phyloP scores from a whole-genome alignment of 2,329 filamentous ascomycete genomes.

The Cercospora nicotianae region DNA sequence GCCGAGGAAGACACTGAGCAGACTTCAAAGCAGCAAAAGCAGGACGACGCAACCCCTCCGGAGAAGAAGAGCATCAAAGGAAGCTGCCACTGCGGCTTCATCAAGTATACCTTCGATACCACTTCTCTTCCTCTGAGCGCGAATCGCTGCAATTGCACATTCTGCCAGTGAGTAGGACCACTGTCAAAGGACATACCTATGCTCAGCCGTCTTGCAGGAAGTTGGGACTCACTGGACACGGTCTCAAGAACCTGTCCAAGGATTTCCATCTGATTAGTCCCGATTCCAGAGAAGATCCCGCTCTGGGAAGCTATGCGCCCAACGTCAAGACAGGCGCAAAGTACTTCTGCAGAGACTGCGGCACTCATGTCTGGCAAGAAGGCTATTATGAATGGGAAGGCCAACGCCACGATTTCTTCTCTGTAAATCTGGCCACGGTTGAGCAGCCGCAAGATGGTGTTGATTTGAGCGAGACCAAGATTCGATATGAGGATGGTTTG shows the following conservation, averaged over 20 bases:
- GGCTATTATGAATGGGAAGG: conserved; percentile 14
- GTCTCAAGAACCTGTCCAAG: not conserved
- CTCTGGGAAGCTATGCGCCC: conserved; percentile 12
- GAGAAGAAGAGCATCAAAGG: conserved; percentile 15
- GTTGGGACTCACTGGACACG: not conserved
- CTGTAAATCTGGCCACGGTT: conserved; percentile 23
- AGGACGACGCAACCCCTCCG: not conserved
- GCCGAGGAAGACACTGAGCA: not conserved
- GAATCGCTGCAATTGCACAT: conserved; percentile 19
- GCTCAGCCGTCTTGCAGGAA: not conserved
- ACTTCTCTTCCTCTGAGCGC: not conserved
- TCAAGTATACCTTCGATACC: conserved; percentile 13
- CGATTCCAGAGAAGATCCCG: not conserved
- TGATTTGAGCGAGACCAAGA: conserved; percentile 19
- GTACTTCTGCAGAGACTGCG: conserved; percentile 16
- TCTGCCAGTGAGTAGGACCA: conserved; percentile 7
- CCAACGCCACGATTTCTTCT: conserved; percentile 12
- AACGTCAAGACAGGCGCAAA: conserved; percentile 1
- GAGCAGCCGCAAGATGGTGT: conserved; percentile 24
- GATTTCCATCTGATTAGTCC: conserved; percentile 12
- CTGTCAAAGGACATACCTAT: not conserved
- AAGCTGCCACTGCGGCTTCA: conserved; percentile 15
- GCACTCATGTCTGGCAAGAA: conserved; percentile 16
- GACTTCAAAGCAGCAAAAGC: conserved; percentile 1
- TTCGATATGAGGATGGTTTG: conserved; percentile 22